Conservation (phyloP, 2,329 filamentous ascomycete genomes). For the Huntiella bhutanensis region DNA sequence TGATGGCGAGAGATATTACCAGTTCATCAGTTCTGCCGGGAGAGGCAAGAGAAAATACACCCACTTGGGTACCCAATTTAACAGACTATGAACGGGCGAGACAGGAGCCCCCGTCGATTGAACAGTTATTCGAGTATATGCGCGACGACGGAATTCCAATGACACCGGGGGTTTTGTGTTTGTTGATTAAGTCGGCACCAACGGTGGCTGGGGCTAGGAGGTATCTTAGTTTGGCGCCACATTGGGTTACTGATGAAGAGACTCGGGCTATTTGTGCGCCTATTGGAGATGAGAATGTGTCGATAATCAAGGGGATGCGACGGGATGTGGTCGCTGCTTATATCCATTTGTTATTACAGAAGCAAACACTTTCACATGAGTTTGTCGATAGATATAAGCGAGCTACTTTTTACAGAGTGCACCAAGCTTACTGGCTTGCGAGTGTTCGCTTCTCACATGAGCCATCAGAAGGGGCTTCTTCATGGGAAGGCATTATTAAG, state of each 20-base stretch:
- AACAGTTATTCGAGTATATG: conserved; percentile 43
- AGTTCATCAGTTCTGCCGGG: conserved; percentile 12
- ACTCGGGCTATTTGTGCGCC: conserved; percentile 11
- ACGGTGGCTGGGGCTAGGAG: conserved; percentile 13
- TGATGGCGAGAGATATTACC: conserved; percentile 21
- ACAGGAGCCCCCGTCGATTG: conserved; percentile 38
- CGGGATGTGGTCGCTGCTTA: conserved; percentile 11
- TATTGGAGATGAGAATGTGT: conserved; percentile 1
- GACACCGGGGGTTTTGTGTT: conserved; percentile 28
- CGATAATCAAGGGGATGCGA: conserved; percentile 5
- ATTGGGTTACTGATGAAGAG: conserved; percentile 4
- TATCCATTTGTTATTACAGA: conserved; percentile 10
- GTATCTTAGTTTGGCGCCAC: conserved; percentile 1
- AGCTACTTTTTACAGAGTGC: conserved; percentile 9
- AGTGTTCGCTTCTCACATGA: conserved; percentile 2
- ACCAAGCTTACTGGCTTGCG: conserved; percentile 10
- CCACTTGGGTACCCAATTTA: conserved; percentile 26
- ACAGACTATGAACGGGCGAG: conserved; percentile 47
- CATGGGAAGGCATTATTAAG: conserved; percentile 1
- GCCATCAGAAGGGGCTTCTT: conserved; percentile 2
- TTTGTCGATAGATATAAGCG: conserved; percentile 3
- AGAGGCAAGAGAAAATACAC: conserved; percentile 13
- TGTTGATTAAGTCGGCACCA: conserved; percentile 34
- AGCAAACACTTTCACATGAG: conserved; percentile 7
- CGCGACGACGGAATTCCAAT: conserved; percentile 28